Evolutionary conservation across 495 filamentous ascomycete species (phyloP), one percentile per base, ranked within the genome.

Genomic region (Penicilliopsis zonata): DNA sequence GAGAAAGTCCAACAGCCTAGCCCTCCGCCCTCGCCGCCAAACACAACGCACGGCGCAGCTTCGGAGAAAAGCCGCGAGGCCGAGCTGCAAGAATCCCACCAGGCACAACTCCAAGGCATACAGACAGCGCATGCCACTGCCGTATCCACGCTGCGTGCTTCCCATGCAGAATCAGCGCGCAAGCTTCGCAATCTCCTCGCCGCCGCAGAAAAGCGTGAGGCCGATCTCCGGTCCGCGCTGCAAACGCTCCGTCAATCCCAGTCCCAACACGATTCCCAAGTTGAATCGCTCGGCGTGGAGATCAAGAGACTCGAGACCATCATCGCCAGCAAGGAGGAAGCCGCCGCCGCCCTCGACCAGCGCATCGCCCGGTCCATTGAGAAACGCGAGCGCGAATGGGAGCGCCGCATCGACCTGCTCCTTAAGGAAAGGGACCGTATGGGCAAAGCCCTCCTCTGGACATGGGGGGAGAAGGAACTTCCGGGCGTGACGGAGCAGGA

Each of bases 1-100:
- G 85, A 94, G 50, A 83, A 80, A 45, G 78, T 74, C 53, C 54
- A 52, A 31, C 14, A 30, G 6, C 46, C 47, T 9, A 51, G 42
- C 30, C 46, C 51, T 27, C 49, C 45, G n/a, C 47, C 38, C 4
- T 50, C 49, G 25, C 51, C 48, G 14, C 50, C 44, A 27, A 30
- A 12, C 20, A 47, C 13, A 31, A 37, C 20, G n/a, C 22, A 31
- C 13, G 21, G n/a, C 13, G 35, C 37, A 9, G 36, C 48, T 9
- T 35, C 57, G 8, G 46, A 63, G 37, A 46, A 50, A 36, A 36
- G 47, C 9, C 57, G 59, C 33, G 54, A 58, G 39, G 46, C 52
- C n/a, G n/a, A n/a, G n/a, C 36, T 57, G 8, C 45, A 63, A 38
- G 47, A 50, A 36, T 37, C 49, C 9, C 57, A 59, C 33, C 55